These are phyloP conservation scores for Penicillium parvum DNA, from an alignment of 495 filamentous ascomycete species.

Conservation along the genomic window DNA sequence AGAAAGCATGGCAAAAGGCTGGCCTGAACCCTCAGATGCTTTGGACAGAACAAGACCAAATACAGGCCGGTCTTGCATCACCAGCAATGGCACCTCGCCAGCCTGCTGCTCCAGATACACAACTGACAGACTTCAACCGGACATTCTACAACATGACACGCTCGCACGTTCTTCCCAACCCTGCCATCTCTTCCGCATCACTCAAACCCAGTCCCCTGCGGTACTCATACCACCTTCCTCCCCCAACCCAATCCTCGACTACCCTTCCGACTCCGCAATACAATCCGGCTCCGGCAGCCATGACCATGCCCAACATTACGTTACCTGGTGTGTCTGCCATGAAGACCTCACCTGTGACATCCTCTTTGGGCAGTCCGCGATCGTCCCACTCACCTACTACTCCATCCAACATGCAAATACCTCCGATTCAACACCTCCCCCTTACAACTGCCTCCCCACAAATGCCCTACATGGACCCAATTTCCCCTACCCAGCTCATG, in stretches of 20 bases:
- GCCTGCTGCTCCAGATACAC: constrained; percentile 5
- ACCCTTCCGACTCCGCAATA: constrained; percentile 13
- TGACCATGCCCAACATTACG: background rate
- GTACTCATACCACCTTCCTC: constrained; percentile 23
- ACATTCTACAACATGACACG: constrained; percentile 41
- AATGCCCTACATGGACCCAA: constrained; percentile 23
- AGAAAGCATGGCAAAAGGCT: constrained; percentile 49
- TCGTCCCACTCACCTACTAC: constrained; percentile 6
- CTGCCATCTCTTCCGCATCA: constrained; percentile 13
- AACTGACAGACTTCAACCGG: constrained; percentile 33
- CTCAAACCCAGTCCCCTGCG: constrained; percentile 26
- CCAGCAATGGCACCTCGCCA: background rate
- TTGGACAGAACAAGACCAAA: constrained; percentile 47
- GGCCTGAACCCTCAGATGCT: constrained; percentile 42
- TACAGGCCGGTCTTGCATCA: constrained; percentile 33
- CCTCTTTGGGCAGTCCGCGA: constrained; percentile 9
- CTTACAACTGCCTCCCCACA: constrained; percentile 1
- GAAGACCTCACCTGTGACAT: constrained; percentile 10
- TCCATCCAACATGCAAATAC: constrained; percentile 3
- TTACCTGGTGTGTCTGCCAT: background rate
- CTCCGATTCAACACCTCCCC: constrained; percentile 4
- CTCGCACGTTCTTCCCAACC: constrained; percentile 25
- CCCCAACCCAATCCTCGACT: constrained; percentile 4
- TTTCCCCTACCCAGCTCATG: constrained; percentile 18
- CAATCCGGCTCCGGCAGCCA: constrained; percentile 12